Conservation (phyloP, 495 filamentous ascomycete species). For the Aspergillus sparsus region DNA sequence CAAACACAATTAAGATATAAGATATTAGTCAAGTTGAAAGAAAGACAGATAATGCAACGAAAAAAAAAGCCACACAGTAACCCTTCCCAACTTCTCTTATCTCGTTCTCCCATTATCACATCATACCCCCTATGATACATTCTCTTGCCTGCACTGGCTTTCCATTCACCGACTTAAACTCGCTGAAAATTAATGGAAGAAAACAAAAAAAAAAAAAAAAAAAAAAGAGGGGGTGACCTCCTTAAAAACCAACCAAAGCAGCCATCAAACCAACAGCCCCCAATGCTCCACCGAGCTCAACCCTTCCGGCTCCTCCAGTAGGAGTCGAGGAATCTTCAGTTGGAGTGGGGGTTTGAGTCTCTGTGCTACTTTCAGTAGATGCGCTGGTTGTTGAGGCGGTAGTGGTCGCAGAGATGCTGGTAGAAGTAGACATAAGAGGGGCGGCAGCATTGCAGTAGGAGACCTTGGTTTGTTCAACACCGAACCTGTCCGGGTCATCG, state of each 20-base stretch:
- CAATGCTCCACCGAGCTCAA: neutral
- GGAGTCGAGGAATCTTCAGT: no score
- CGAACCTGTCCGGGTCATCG: slow-evolving; percentile 26
- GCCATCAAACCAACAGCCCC: neutral
- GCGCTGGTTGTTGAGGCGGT: neutral
- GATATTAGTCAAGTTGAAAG: no score
- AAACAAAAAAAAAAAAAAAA: neutral
- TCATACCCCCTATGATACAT: no score
- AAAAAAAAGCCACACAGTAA: no score
- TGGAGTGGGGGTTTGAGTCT: neutral
- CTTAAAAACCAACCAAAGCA: slow-evolving; percentile 2
- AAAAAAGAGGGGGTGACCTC: neutral
- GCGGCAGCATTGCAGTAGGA: slow-evolving; percentile 39
- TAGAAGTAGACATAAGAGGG: neutral
- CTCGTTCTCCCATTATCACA: no score
- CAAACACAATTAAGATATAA: no score
- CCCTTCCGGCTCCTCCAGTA: neutral
- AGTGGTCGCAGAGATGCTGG: neutral
- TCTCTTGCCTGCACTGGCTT: no score
- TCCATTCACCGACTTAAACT: neutral
- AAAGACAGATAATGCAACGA: no score
- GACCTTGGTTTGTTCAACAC: slow-evolving; percentile 27
- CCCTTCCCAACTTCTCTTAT: no score
- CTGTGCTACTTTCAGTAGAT: neutral
- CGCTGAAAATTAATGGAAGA: neutral